Base-by-base conservation (phyloP, 371 early-diverging fungal species). In the Actinomucor elegans region DNA sequence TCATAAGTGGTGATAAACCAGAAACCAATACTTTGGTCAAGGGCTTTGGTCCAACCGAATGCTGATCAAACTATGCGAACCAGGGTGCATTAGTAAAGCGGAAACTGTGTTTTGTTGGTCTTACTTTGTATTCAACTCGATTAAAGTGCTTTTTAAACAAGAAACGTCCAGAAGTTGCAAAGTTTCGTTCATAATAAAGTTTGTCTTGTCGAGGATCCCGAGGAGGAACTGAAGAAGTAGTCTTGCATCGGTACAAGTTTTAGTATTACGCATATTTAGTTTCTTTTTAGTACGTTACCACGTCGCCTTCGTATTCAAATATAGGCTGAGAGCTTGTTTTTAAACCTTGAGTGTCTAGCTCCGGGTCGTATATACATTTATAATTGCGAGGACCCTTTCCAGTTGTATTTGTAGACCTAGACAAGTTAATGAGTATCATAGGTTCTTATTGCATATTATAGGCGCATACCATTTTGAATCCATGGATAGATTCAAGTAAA, bases 361-460 rank as follows among this genome's bases (percentile, higher is more conserved):
- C 73, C 37, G 77, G 73, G 60, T 76, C 77, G 55, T 71, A 76
- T 23, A 66, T 61, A 50, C 62, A 64, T 58, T 59, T 65, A 56
- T 73, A 73, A 33, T 71, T 67, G 41, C 66, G 75, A 49, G 55
- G 58, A 64, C 56, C 68, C 59, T 51, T 69, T 54, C 38, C 49
- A 28, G 50, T 54, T 38, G 45, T 17, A 49, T 38, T 48, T 49
- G 45, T 48, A 54, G 60, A 54, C 44, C 54, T 52, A 26, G 15
- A 17, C 38, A 20, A 51, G 31, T 35, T 27, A 17, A 3, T 18
- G 5, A 28, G 17, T 28, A 36, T 5, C 36, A 27, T 35, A n/a
- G n/a, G 20, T 17, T 17, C 34, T 4, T 34, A 33, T 27, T 47
- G 15, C 15, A n/a, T 24, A 10, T 20, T 6, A 20, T 55, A n/a